phyloP scores from a whole-genome alignment of 163 green algal species.

The Botryococcus braunii region DNA sequence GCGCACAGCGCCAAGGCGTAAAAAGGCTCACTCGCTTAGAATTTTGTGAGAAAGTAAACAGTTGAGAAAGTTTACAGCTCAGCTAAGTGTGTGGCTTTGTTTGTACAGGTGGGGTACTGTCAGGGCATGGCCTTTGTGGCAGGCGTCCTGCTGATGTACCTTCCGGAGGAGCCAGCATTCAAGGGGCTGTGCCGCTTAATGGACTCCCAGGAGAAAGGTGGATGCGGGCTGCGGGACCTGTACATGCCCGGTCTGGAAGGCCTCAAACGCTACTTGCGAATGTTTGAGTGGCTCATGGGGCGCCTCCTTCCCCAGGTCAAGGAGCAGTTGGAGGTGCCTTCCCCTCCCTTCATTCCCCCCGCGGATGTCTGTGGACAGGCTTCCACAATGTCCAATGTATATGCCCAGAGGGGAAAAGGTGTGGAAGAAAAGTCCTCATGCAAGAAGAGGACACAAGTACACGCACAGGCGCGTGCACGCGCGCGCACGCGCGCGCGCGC shows the following conservation, averaged over 20 bases:
- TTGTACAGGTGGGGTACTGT: constrained; percentile 67
- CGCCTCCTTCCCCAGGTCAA: constrained; percentile 42
- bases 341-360: no score
- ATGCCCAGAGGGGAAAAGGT: no score
- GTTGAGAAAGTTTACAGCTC: no score
- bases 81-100: neutral
- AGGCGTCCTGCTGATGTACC: constrained; percentile 76
- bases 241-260: constrained; percentile 67
- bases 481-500: no score
- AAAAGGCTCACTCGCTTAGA: no score
- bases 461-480: no score
- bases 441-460: no score
- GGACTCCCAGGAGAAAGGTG: constrained; percentile 28
- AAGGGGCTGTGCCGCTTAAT: constrained; percentile 29
- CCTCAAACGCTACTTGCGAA: constrained; percentile 60
- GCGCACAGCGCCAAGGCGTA: no score
- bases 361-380: no score
- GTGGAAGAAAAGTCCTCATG: no score
- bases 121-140: constrained; percentile 89
- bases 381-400: no score
- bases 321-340: constrained; percentile 32
- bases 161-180: constrained; percentile 79
- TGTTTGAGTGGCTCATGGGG: constrained; percentile 60
- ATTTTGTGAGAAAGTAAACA: no score
- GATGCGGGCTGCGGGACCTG: constrained; percentile 63